These are phyloP conservation scores for Santalum album DNA, from an alignment of 164 flowering plant species.

Conservation along the genomic window DNA sequence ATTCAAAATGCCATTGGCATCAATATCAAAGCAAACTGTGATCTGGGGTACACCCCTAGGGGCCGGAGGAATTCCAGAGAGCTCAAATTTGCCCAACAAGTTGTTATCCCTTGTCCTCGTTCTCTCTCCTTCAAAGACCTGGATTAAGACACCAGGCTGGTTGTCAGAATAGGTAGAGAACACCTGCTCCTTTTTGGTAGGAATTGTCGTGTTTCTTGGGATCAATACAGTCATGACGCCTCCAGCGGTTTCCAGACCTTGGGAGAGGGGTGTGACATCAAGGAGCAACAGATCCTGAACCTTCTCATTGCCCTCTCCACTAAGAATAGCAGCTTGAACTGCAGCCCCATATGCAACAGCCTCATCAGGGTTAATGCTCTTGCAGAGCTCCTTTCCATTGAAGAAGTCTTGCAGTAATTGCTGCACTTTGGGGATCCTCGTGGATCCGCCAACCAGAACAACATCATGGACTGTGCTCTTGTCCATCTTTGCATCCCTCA, in stretches of 20 bases:
- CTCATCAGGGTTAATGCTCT: constrained; percentile 43
- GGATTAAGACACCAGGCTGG: constrained; percentile 33
- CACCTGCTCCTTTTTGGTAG: constrained; percentile 33
- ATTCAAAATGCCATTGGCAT: constrained; percentile 30
- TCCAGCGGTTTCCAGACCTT: constrained; percentile 33
- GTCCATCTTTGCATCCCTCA: constrained; percentile 42
- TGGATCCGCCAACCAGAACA: constrained; percentile 45
- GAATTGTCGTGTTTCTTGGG: constrained; percentile 37
- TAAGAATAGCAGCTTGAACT: constrained; percentile 39
- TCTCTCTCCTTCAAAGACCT: constrained; percentile 34
- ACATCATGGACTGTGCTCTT: constrained; percentile 36
- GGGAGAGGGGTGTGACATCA: constrained; percentile 34
- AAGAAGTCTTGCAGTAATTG: constrained; percentile 39
- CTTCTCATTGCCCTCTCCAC: constrained; percentile 34
- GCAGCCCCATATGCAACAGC: constrained; percentile 49
- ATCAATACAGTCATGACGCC: constrained; percentile 37
- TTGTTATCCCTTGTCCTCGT: constrained; percentile 32
- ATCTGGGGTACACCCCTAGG: constrained; percentile 32
- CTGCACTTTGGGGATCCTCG: constrained; percentile 43
- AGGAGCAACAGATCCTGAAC: constrained; percentile 27
- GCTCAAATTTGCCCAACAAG: constrained; percentile 34
- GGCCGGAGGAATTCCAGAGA: constrained; percentile 34
- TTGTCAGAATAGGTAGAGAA: constrained; percentile 35
- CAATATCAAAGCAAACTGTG: constrained; percentile 31
- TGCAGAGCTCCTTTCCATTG: constrained; percentile 44